Base-by-base conservation (phyloP, 2,329 filamentous ascomycete genomes). In the Alternaria ventricosa region DNA sequence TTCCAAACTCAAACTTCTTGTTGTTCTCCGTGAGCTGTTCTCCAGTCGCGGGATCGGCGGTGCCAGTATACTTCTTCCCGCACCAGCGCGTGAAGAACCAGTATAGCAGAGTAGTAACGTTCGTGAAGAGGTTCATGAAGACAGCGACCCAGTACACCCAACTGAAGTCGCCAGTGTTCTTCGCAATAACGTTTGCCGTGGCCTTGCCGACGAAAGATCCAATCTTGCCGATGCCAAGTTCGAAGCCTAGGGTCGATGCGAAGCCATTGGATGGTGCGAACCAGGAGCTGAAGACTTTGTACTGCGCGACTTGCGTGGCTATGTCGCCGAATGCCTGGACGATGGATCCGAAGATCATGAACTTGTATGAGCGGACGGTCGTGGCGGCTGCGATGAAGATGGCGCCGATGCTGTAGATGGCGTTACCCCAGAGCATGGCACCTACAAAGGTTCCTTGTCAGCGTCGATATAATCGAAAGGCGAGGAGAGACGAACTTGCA, bases 261-360 rank as follows among this genome's bases (percentile, higher is more conserved):
- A 90, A 90, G 2, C 88, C 88, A 60, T 87, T 84, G 8, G 82
- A 87, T 0, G 88, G 88, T 0, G 87, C 82, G 64, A 90, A 90
- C 88, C 88, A 90, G 0, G 86, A 88, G 0, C 86, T 88, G 68
- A 90, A 90, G 64, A 90, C 85, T 64, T 89, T 88, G 73, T 89
- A 90, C 71, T 89, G 87, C 0, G 88, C 88, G 28, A 89, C 83
- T 67, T 90, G 87, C 0, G 88, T 90, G 0, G 88, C 86, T 20
- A 89, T 87, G 64, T 89, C 88, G n/a, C 88, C 88, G 0, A 90
- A 75, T 0, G 87, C 84, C 27, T 86, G 82, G 12, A 90, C 76
- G 1, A 90, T 79, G 36, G 84, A 78, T 2, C 87, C 88, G 15
- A 81, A 83, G 41, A 90, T 84, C 87, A 90, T 89, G 72, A 89